Evolutionary conservation across 345 rosid genomes (phyloP), one percentile per base, ranked within the genome.

Genomic region (Hibiscus mutabilis): DNA sequence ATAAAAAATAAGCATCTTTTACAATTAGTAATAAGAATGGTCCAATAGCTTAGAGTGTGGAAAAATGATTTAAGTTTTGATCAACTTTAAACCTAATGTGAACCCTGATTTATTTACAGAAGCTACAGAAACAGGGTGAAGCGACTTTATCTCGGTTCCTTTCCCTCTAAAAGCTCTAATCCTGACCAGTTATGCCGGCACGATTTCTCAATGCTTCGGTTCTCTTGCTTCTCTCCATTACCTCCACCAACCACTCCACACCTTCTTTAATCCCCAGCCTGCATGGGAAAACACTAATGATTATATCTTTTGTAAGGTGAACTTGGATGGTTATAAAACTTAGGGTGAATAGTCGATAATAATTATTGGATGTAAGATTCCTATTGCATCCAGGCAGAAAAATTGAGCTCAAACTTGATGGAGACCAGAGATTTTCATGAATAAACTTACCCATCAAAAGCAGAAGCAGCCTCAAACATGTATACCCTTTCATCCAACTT

Each of bases 141-240:
- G 53, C 68, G 60, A 52, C 47, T 15, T 49, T 71, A 33, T 51
- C 33, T 42, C 6, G 56, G 25, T 21, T 11, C 44, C 27, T 73
- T 72, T 69, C 60, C 67, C 46, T 56, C 3, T 84, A 79, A 82
- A 56, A 76, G 76, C 27, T 35, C 65, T 70, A 82, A 60, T 66
- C 74, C 74, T 76, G 81, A 74, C 84, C 73, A 4, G 73, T 68
- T 67, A 72, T 77, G 19, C 89, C 91, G 14, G 91, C 82, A 12
- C 96, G 96, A 25, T 78, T 85, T 79, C 91, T 85, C 87, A 96
- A 69, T 71, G 79, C 80, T 81, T 91, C 99, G 2, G 95, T 89
- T 86, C 98, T 88, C 85, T 89, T 96, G 93, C 98, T 92, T 82
- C 91, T 87, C 78, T 88, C 96, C 98, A 92, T 96, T 75, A 87